Evolutionary conservation across 805 yeast species (phyloP).

Genomic region (Hyphopichia homilentoma): DNA sequence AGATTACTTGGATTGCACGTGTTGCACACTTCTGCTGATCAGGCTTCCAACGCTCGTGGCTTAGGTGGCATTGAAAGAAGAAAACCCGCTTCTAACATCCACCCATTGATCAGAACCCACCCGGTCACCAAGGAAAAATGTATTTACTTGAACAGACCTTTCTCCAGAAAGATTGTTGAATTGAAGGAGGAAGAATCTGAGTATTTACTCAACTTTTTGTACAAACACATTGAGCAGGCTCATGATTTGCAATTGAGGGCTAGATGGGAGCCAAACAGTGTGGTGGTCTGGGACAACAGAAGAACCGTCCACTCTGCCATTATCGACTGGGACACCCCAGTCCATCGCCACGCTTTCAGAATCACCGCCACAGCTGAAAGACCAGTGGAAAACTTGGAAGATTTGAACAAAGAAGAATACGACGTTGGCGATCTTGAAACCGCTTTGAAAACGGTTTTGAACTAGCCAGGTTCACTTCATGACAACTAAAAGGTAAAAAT

Average conservation of each 20-base stretch:
- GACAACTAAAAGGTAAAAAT: not conserved
- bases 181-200: conserved; percentile 25
- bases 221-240: conserved; percentile 20
- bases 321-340: conserved; percentile 27
- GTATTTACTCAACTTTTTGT: conserved; percentile 20
- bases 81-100: conserved; percentile 22
- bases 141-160: conserved; percentile 22
- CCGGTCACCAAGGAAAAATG: conserved; percentile 24
- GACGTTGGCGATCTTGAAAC: conserved; percentile 29
- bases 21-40: conserved; percentile 23
- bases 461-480: conserved; percentile 1
- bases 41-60: conserved; percentile 18
- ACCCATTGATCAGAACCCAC: conserved; percentile 24
- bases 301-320: conserved; percentile 24
- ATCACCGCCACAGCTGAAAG: conserved; percentile 26
- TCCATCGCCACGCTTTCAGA: conserved; percentile 25
- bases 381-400: conserved; percentile 23
- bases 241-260: conserved; percentile 28
- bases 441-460: conserved; percentile 20
- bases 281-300: conserved; percentile 28
- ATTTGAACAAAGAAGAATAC: conserved; percentile 22
- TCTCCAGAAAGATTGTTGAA: conserved; percentile 22
- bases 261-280: conserved; percentile 26
- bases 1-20: conserved; percentile 22
- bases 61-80: conserved; percentile 26